phyloP scores from a whole-genome alignment of 2,329 filamentous ascomycete species.

The Verticillium klebahnii region DNA sequence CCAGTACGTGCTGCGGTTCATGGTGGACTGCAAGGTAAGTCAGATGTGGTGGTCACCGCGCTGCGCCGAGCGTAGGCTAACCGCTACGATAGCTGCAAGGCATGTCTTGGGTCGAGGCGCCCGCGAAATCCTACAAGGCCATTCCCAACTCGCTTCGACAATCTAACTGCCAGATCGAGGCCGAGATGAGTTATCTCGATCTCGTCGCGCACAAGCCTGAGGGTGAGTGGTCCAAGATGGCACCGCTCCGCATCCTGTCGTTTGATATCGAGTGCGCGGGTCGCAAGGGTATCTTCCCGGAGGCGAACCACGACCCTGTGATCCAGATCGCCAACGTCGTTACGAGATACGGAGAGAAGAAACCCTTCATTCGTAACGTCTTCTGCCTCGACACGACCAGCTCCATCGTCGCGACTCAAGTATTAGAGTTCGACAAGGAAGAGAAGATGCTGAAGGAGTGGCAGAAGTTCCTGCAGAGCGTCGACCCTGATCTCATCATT shows the following conservation, averaged over 20 bases:
- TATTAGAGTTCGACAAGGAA: conserved; percentile 78
- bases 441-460: conserved; percentile 88
- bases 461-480: conserved; percentile 83
- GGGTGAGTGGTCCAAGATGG: conserved; percentile 98
- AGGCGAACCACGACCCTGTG: conserved; percentile 85
- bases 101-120: conserved; percentile 96
- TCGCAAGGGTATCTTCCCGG: conserved; percentile 94
- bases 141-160: conserved; percentile 63
- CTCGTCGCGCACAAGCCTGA: conserved; percentile 83
- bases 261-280: conserved; percentile 99
- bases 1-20: conserved; percentile 91
- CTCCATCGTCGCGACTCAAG: conserved; percentile 89
- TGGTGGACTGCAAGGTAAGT: conserved; percentile 86
- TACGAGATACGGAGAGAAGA: conserved; percentile 88
- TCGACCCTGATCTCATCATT: conserved; percentile 95
- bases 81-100: conserved; percentile 61
- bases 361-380: conserved; percentile 93
- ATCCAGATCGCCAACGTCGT: conserved; percentile 98
- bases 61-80: conserved; percentile 1
- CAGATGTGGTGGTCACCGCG: background rate
- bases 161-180: conserved; percentile 96
- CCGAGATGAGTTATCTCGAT: conserved; percentile 74
- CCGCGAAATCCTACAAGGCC: conserved; percentile 67
- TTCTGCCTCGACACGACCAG: conserved; percentile 93
- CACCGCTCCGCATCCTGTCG: conserved; percentile 83